Evolutionary conservation across 345 rosid species (phyloP).

Genomic region (Gossypium herbaceum): DNA sequence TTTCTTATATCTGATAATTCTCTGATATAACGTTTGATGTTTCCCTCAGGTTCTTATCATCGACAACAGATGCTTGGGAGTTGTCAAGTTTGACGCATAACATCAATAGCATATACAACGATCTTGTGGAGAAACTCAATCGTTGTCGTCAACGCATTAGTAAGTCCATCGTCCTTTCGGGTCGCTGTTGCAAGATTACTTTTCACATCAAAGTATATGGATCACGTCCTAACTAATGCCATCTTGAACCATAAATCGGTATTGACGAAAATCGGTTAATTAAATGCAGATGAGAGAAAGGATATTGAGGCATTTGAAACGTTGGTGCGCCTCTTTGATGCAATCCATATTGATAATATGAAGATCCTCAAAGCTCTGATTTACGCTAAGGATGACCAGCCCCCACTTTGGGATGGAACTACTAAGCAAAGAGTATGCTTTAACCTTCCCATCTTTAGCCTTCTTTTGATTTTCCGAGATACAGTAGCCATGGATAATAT

Average conservation of each 20-base stretch:
- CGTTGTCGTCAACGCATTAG: too few species aligned
- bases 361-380: slow-evolving; percentile 56
- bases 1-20: background rate
- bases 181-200: background rate
- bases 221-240: too few species aligned
- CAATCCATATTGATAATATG: slow-evolving; percentile 56
- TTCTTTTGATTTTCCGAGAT: background rate
- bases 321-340: slow-evolving; percentile 43
- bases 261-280: too few species aligned
- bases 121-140: slow-evolving; percentile 34
- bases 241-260: too few species aligned
- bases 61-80: slow-evolving; percentile 66
- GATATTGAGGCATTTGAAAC: slow-evolving; percentile 40
- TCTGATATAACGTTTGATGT: background rate
- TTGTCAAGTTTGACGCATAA: slow-evolving; percentile 62
- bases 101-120: slow-evolving; percentile 40
- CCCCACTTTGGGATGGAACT: slow-evolving; percentile 49
- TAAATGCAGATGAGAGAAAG: slow-evolving; percentile 44
- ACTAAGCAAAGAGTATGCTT: slow-evolving; percentile 43
- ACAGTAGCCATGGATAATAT: too few species aligned
- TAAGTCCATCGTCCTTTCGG: background rate
- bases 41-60: slow-evolving; percentile 28
- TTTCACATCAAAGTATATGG: too few species aligned
- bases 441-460: background rate
- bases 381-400: slow-evolving; percentile 44